A percentile compares a stretch with the other conserved stretches of the same genome.
These are phyloP conservation scores for Globisporangium iwayamae DNA, from an alignment of 352 stramenopile genomes.

Conservation along the genomic window DNA sequence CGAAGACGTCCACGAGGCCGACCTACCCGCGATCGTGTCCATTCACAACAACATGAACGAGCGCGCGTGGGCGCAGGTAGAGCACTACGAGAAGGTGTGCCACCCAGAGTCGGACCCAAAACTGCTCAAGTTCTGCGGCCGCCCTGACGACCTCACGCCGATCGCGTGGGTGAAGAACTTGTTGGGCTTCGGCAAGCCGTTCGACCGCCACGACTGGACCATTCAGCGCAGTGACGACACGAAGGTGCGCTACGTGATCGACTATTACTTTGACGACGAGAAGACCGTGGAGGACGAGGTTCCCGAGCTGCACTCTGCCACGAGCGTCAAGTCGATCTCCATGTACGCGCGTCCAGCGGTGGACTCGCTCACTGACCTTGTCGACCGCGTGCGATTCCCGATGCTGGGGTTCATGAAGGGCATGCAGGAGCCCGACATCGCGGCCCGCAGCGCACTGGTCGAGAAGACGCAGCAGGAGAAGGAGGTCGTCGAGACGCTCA, in stretches of 20 bases:
- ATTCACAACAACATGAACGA: slow-evolving; percentile 99
- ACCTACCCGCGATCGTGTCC: slow-evolving; percentile 95
- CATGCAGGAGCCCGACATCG: slow-evolving; percentile 46
- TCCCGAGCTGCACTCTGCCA: slow-evolving; percentile 76
- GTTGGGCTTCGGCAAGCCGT: slow-evolving; percentile 87
- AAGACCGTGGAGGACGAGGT: slow-evolving; percentile 75
- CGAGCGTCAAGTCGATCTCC: slow-evolving; percentile 86
- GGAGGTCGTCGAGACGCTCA: slow-evolving; percentile 42
- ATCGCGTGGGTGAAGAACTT: slow-evolving; percentile 92
- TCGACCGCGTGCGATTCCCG: slow-evolving; percentile 83
- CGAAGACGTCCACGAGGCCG: slow-evolving; percentile 93
- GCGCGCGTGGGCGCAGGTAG: slow-evolving; percentile 95
- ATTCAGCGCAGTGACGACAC: slow-evolving; percentile 88
- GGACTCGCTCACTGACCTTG: slow-evolving; percentile 60
- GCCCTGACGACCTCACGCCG: slow-evolving; percentile 94
- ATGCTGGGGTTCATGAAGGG: slow-evolving; percentile 51
- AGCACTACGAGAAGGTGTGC: slow-evolving; percentile 96
- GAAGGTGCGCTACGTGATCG: slow-evolving; percentile 97
- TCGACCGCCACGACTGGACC: slow-evolving; percentile 99
- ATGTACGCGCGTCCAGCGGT: slow-evolving; percentile 86
- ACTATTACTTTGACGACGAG: slow-evolving; percentile 97
- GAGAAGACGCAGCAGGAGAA: slow-evolving; percentile 39
- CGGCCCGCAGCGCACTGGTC: slow-evolving; percentile 40
- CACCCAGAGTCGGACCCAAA: slow-evolving; percentile 81
- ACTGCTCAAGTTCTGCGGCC: slow-evolving; percentile 96